Evolutionary conservation across 176 grass and related monocot species (phyloP), one percentile per base, ranked within the genome.

Genomic region (Saccharum officinarum): DNA sequence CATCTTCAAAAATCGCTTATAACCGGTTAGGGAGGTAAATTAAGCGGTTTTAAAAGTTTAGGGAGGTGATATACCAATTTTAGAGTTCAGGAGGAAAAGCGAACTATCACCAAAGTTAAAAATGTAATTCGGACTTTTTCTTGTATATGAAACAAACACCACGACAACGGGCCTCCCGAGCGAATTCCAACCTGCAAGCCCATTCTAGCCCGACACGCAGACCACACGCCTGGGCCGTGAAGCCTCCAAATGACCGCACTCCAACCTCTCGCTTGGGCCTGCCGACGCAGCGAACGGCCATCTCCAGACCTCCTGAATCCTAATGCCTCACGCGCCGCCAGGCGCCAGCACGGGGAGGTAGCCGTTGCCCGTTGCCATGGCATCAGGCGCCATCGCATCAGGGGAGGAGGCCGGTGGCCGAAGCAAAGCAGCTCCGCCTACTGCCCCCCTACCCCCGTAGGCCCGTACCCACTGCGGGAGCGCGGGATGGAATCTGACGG

Each of bases 401-500:
- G 46, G 4, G 41, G 63, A 49, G 34, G 26, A 74, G 10, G 20
- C 87, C 75, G 59, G 87, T 46, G 68, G 81, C 75, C 59, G 57
- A 84, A 84, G 87, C 75, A 74, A 88, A 44, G 67, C 80, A 68
- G 0, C 69, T 13, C 6, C 28, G 2, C 74, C 49, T 38, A 59
- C 30, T 4, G 50, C 22, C 75, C 44, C n/a, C 33, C 12, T 41
- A 6, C 6, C 28, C 9, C 37, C 71, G 20, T 44, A 39, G 6
- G 0, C 3, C 3, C 25, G 22, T 25, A 41, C 69, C 42, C 69
- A 52, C 69, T 45, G 31, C 86, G 40, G 13, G 73, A 52, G 39
- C 22, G 38, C 44, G 79, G 30, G 17, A 72, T 73, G 84, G 85
- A 83, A 87, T 90, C 84, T 30, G 34, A 17, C 30, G 50, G 37